A percentile compares a stretch with the other conserved stretches of the same genome.
These are phyloP conservation scores for Suillus subalutaceus DNA, from an alignment of 768 basidiomycete genomes.

Conservation along the genomic window DNA sequence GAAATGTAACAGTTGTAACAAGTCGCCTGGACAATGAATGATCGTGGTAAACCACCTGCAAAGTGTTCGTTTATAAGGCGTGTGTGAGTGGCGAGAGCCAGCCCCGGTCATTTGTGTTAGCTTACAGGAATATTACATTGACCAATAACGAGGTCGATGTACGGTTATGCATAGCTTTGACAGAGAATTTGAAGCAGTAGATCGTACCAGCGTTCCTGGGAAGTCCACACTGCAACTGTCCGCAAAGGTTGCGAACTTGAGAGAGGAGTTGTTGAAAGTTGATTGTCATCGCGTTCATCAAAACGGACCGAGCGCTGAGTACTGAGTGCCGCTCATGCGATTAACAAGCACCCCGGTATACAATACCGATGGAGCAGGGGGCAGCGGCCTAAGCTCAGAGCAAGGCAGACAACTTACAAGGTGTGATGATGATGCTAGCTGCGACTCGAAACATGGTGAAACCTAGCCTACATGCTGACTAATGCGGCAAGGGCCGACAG, in stretches of 20 bases:
- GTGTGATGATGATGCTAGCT: no score
- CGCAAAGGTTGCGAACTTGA: neutral
- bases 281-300: neutral
- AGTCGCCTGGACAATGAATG: neutral
- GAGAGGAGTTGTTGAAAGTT: neutral
- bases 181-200: neutral
- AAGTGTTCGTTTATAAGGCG: neutral
- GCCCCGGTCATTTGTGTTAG: neutral
- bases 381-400: no score
- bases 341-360: no score
- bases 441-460: no score
- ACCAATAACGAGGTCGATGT: neutral
- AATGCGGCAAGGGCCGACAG: no score
- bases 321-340: no score
- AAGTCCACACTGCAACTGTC: neutral
- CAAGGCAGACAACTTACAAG: no score
- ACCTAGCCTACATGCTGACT: no score
- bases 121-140: neutral
- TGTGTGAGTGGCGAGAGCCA: neutral
- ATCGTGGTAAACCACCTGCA: neutral
- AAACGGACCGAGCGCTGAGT: no score
- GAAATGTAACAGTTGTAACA: slow-evolving; percentile 12
- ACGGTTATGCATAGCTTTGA: neutral
- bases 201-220: neutral
- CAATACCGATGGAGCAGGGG: no score